Evolutionary conservation across 208 protist species (phyloP), one percentile per base, ranked within the genome.

Genomic region (Leishmania tropica): DNA sequence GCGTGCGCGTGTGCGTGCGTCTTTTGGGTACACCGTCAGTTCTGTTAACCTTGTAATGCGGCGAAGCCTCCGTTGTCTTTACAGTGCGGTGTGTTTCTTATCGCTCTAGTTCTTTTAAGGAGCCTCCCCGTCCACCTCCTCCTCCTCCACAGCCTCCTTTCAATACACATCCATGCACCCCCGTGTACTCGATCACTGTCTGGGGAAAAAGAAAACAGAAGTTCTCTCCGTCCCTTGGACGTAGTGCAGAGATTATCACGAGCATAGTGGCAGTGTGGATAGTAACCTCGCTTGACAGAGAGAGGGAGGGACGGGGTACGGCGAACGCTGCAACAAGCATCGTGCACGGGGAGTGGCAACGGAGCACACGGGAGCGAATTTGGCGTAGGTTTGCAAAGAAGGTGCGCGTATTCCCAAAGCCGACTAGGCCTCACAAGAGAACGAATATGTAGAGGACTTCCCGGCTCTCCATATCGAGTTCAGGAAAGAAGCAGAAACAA

Each of bases 1-100:
- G 28, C 58, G 42, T 78, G 56, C 53, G 19, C 70, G 51, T 31
- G 47, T 68, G 70, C 60, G 47, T 77, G 79, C 48, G 10, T 78
- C 3, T 56, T 24, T 45, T 35, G 74, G 8, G 74, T n/a, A 31
- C 21, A 51, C 67, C 42, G 10, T 74, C 28, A 10, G 70, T 51
- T 74, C 24, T 51, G n/a, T 58, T 62, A 76, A 76, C 53, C 35
- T 21, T 51, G 42, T 76, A 76, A 76, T 76, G 73, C 19, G n/a
- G 5, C 51, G n/a, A 42, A 35, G 42, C 67, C 35, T 54, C 40
- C 10, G 19, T 28, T 72, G 10, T 72, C 67, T 7, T 74, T 53
- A 31, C 45, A 54, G 70, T 74, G 45, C 51, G 24, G 28, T 54
- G 11, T 51, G 2, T 35, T 35, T 51, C 45, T 17, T 35, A 2